Evolutionary conservation across 192 early-diverging fungal species (phyloP), one percentile per base, ranked within the genome.

Genomic region (Backusella tarrabulga): DNA sequence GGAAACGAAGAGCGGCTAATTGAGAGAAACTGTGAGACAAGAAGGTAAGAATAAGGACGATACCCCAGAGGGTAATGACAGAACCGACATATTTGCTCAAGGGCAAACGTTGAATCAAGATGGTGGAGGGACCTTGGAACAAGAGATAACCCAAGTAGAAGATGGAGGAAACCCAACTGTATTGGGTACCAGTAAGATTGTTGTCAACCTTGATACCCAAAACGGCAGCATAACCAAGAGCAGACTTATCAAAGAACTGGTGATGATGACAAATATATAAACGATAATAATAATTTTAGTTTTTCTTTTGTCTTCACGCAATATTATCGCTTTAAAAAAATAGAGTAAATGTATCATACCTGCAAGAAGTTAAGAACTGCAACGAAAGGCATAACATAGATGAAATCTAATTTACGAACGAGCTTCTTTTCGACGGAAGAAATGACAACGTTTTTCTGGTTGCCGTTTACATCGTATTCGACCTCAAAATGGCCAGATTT

Each of bases 121-220:
- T 34, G 26, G 38, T 71, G 15, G 68, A 75, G 21, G 78, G 78
- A 9, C 74, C 67, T 56, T 76, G 75, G 75, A 50, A 76, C 15
- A 71, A 23, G 15, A 70, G 70, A 41, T 80, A 76, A 56, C 79
- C 79, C 34, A 81, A 68, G 38, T 81, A 81, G 74, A 81, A 81
- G n/a, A 81, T 75, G n/a, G 80, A 81, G 1, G 72, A 73, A 7
- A 81, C 23, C 67, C 72, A 73, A 66, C 68, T 34, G 40, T 68
- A 77, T 23, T 81, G 67, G 32, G 40, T 26, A 19, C 44, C 72
- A 8, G 19, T 14, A 34, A 81, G 50, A 6, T 66, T 0, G 9
- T 73, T 73, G 14, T 77, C 76, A 8, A 56, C 21, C 3, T 26
- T 73, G 34, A 81, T 71, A 19, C 52, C 54, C 6, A 77, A 50